Base-by-base conservation (phyloP, 169 alveolate species). In the Blepharisma undulans region DNA sequence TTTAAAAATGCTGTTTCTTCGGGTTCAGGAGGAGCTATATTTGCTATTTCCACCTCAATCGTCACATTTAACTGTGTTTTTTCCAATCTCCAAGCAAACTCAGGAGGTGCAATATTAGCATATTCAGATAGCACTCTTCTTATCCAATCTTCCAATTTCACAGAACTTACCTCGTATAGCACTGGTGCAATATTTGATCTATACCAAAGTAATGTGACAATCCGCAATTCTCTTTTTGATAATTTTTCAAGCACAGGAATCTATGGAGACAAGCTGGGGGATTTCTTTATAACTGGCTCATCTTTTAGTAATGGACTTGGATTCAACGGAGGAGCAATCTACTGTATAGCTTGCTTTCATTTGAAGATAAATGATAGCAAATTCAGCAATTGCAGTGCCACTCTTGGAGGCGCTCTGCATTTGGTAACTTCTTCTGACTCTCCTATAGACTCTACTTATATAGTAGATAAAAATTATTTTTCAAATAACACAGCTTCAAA, bases 11-110 rank as follows among this genome's bases (percentile, higher is more conserved):
- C 29, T 2, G 34, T 25, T 30, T 21, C 72, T 79, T 79, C 87
- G 10, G 87, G 34, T 1, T 29, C 71, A 29, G 87, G 87, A 79
- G 87, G 87, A 7, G 87, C 87, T 12, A 79, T 79, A 25, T 30
- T 21, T 12, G 25, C 34, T 79, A n/a, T 33, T 27, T 29, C 61
- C 8, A 79, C 61, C 61, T 25, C 34, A 32, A 33, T 79, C 19
- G 27, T 25, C 1, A 6, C 33, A 25, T 25, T 25, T 8, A 72
- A 72, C 33, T 72, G 80, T 72, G 10, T 72, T 72, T 72, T 72
- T 72, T 72, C 66, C 7, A 48, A 48, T 48, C 66, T 48, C 10
- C 66, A 48, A 48, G 66, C 66, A 5, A 48, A 48, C 66, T 48
- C 66, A 10, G 66, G 66, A 48, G 66, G 66, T 12, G 66, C 66